Base-by-base conservation (phyloP, 2,329 filamentous ascomycete genomes). In the Pseudogymnoascus sp. region DNA sequence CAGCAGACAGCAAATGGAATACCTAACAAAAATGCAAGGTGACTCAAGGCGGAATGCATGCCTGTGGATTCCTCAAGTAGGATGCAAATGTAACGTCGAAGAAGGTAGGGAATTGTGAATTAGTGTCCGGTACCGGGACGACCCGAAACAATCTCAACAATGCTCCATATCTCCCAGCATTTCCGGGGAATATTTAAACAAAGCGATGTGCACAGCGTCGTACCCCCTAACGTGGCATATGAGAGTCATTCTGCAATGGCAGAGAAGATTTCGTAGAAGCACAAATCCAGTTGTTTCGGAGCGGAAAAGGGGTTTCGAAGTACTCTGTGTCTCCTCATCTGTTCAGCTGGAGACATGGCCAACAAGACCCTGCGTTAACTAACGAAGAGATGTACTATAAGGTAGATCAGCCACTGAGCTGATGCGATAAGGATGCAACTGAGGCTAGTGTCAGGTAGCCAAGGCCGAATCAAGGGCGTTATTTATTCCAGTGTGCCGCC, bases 91-190 rank as follows among this genome's bases (percentile, higher is more conserved):
- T 56, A 33, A 18, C 50, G 18, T 31, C 25, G 23, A 53, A 10
- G 14, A 28, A 53, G 47, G 25, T 28, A 56, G 50, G 16, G 50
- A 56, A 33, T 8, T 56, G 47, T 31, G 50, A 56, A 56, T 33
- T 31, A 35, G 50, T 16, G 47, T 56, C 50, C 50, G 50, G 50
- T 56, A 56, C 50, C n/a, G 50, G 50, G 50, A 56, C 50, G 28
- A 35, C 28, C 50, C 28, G 28, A 18, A 33, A 56, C 50, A 18
- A 56, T 14, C 25, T 56, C 47, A 56, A 14, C n/a, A 56, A 33
- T 21, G 28, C 5, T 56, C 16, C 16, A 21, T 4, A 18, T 33
- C n/a, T 35, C 14, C 16, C 14, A 5, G 50, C 10, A 21, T 56
- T 21, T 35, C 25, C 12, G 16, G 28, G 28, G 18, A 21, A 56